Evolutionary conservation across 768 basidiomycete species (phyloP).

Genomic region (Termitomyces sp.): DNA sequence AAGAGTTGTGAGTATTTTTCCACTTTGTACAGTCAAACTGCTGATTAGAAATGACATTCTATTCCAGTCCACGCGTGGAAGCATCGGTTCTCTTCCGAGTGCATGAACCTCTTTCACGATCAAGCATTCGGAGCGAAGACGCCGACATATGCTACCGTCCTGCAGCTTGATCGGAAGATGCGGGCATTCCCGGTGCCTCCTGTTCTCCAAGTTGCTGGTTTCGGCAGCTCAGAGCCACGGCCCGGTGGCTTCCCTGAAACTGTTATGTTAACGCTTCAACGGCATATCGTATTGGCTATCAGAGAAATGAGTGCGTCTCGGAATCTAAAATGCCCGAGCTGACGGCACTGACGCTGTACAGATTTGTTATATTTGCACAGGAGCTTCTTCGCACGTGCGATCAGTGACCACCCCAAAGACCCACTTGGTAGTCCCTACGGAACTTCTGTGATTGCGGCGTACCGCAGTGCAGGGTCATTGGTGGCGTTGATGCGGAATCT

Average conservation of each 20-base stretch:
- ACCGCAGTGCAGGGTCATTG: slow-evolving; percentile 68
- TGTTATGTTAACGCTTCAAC: slow-evolving; percentile 53
- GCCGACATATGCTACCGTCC: slow-evolving; percentile 62
- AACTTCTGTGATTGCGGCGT: slow-evolving; percentile 71
- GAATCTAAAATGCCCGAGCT: not conserved
- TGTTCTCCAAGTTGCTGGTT: slow-evolving; percentile 64
- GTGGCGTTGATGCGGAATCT: slow-evolving; percentile 70
- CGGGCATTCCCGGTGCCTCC: slow-evolving; percentile 66
- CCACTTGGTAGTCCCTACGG: slow-evolving; percentile 71
- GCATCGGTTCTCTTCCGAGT: slow-evolving; percentile 64
- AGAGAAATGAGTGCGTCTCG: slow-evolving; percentile 58
- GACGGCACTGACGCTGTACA: slow-evolving; percentile 18
- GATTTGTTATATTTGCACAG: slow-evolving; percentile 70
- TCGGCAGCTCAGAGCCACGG: slow-evolving; percentile 51
- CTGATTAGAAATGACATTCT: not conserved
- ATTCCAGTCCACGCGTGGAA: slow-evolving; percentile 62
- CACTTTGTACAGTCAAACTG: not conserved
- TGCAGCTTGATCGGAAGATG: slow-evolving; percentile 66
- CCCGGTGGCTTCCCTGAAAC: slow-evolving; percentile 45
- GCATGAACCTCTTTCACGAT: slow-evolving; percentile 66
- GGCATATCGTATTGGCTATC: slow-evolving; percentile 66
- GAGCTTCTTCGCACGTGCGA: slow-evolving; percentile 70
- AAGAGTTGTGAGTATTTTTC: slow-evolving; percentile 47
- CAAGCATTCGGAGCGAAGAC: slow-evolving; percentile 70
- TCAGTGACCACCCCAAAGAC: slow-evolving; percentile 71